phyloP scores from a whole-genome alignment of 352 stramenopile species.

The Phytopythium ostracodes region DNA sequence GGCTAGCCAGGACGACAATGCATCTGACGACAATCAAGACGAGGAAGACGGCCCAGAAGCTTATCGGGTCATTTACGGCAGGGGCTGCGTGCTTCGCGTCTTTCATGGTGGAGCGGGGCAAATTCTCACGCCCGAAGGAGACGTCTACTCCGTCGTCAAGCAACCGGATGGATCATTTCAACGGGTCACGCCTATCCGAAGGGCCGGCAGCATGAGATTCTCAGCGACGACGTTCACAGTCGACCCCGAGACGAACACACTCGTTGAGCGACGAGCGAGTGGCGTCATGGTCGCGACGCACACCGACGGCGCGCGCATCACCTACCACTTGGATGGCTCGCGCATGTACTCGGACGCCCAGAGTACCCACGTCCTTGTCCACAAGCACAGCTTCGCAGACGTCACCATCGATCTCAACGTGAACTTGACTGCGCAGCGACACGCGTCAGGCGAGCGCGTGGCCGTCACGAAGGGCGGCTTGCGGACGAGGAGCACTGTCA shows the following conservation, averaged over 20 bases:
- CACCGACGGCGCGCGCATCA: conserved; percentile 48
- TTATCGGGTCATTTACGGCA: conserved; percentile 53
- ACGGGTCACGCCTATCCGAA: background rate
- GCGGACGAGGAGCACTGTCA: conserved; percentile 45
- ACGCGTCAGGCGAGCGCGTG: conserved; percentile 51
- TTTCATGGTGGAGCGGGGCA: conserved; percentile 27
- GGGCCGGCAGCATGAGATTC: too few species aligned
- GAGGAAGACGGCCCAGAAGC: conserved; percentile 15
- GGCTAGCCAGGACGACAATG: background rate
- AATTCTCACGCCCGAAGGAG: conserved; percentile 51
- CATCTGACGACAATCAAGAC: background rate
- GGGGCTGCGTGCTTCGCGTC: conserved; percentile 50
- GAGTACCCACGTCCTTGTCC: conserved; percentile 50
- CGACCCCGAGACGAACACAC: conserved; percentile 64
- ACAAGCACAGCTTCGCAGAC: conserved; percentile 46
- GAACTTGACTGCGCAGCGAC: conserved; percentile 49
- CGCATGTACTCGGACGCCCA: conserved; percentile 46
- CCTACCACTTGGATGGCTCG: conserved; percentile 66
- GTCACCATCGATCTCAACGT: conserved; percentile 71
- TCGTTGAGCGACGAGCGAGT: conserved; percentile 43
- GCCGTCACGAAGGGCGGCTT: conserved; percentile 70
- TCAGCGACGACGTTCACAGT: conserved; percentile 29
- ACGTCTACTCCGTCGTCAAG: conserved; percentile 14
- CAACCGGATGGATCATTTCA: background rate
- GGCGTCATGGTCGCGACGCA: conserved; percentile 63